Conservation (phyloP, 225 moss, liverwort and hornwort species). For the Marchantia polymorpha region DNA sequence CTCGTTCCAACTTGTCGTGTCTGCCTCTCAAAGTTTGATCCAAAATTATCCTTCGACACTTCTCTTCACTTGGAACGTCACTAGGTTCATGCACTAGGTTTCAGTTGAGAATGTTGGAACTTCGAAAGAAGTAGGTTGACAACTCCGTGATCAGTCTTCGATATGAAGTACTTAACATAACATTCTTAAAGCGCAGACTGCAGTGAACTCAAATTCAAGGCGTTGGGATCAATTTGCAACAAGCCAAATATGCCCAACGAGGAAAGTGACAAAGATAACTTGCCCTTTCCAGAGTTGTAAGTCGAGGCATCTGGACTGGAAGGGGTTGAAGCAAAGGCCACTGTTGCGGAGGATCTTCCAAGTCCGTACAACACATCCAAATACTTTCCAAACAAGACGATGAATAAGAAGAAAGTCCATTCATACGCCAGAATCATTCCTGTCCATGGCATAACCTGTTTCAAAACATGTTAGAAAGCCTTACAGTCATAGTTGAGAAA, state of each 20-base stretch:
- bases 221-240: neutral
- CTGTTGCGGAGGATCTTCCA: conserved; percentile 43
- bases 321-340: conserved; percentile 15
- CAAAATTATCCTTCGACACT: neutral
- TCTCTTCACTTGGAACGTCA: neutral
- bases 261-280: neutral
- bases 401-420: conserved; percentile 85
- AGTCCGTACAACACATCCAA: conserved; percentile 61
- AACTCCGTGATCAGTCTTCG: neutral
- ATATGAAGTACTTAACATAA: no score
- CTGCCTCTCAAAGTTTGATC: neutral
- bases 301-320: conserved; percentile 55
- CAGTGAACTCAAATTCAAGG: neutral
- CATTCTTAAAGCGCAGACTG: no score
- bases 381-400: conserved; percentile 83
- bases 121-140: neutral
- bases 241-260: neutral
- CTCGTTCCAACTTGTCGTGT: neutral
- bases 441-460: conserved; percentile 95
- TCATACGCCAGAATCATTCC: conserved; percentile 82
- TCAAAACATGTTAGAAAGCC: neutral
- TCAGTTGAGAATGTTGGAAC: neutral
- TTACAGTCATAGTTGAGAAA: neutral
- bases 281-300: conserved; percentile 44
- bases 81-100: neutral